Evolutionary conservation across 495 filamentous ascomycete genomes (phyloP).

Genomic region (Penicillium antarcticum): DNA sequence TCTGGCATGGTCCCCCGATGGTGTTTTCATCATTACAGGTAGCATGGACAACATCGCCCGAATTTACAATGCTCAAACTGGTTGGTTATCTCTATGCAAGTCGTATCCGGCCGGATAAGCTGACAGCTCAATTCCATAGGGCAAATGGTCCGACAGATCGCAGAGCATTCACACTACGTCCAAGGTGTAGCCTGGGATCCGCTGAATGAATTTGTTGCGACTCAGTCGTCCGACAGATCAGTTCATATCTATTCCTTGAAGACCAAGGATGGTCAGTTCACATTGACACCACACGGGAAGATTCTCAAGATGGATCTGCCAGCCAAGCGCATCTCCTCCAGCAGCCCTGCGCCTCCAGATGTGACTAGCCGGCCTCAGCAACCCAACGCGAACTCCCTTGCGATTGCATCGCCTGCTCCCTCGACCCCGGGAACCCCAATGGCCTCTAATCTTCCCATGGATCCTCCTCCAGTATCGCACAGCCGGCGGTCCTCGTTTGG

Average conservation of each 20-base stretch:
- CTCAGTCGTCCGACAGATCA: slow-evolving; percentile 95
- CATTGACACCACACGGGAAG: slow-evolving; percentile 72
- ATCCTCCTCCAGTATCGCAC: slow-evolving; percentile 87
- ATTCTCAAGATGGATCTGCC: slow-evolving; percentile 88
- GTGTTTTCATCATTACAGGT: slow-evolving; percentile 92
- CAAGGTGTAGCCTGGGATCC: slow-evolving; percentile 99
- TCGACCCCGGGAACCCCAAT: slow-evolving; percentile 96
- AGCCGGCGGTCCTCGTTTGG: slow-evolving; percentile 94
- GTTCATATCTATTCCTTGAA: slow-evolving; percentile 96
- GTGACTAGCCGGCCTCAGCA: slow-evolving; percentile 55
- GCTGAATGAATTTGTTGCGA: slow-evolving; percentile 95
- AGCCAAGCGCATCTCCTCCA: slow-evolving; percentile 81
- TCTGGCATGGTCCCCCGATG: slow-evolving; percentile 96
- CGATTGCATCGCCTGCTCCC: slow-evolving; percentile 76
- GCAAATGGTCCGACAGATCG: slow-evolving; percentile 89
- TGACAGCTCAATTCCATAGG: slow-evolving; percentile 48
- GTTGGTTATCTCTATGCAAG: slow-evolving; percentile 43
- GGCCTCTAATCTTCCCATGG: slow-evolving; percentile 89
- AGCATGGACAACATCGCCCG: slow-evolving; percentile 99
- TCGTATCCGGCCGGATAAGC: not conserved
- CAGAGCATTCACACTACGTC: slow-evolving; percentile 98
- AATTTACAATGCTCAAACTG: slow-evolving; percentile 93
- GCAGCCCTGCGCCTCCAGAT: slow-evolving; percentile 90
- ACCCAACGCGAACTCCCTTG: slow-evolving; percentile 53
- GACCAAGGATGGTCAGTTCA: slow-evolving; percentile 95